These are phyloP conservation scores for Suillus decipiens DNA, from an alignment of 768 basidiomycete species.

Conservation along the genomic window DNA sequence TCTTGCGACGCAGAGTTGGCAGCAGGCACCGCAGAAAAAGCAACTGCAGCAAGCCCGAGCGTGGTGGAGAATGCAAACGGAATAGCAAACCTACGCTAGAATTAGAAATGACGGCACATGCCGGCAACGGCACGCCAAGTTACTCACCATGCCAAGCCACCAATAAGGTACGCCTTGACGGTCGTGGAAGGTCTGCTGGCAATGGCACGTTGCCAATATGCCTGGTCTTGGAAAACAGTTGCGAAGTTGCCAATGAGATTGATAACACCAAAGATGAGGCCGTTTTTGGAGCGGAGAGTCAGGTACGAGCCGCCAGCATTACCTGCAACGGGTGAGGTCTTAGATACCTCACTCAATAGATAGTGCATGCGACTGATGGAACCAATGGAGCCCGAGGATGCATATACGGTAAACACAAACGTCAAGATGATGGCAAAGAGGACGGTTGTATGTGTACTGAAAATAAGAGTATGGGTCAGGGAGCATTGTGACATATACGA, in stretches of 20 bases:
- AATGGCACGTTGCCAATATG: constrained; percentile 93
- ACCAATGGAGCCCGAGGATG: constrained; percentile 78
- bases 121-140: constrained; percentile 3
- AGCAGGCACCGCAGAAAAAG: constrained; percentile 53
- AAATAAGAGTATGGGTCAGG: not conserved
- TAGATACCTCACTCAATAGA: constrained; percentile 63
- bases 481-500: not conserved
- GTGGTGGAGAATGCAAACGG: constrained; percentile 87
- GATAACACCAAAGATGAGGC: constrained; percentile 83
- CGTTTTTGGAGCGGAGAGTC: constrained; percentile 76
- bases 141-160: constrained; percentile 80
- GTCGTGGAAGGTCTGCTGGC: constrained; percentile 82
- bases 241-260: constrained; percentile 87
- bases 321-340: constrained; percentile 61
- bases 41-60: constrained; percentile 85
- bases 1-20: constrained; percentile 26
- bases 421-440: constrained; percentile 85
- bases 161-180: constrained; percentile 89
- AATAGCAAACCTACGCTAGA: constrained; percentile 65
- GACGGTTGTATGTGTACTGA: constrained; percentile 82
- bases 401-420: constrained; percentile 80
- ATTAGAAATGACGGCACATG: not conserved
- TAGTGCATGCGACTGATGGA: constrained; percentile 77
- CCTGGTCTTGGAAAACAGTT: constrained; percentile 65
- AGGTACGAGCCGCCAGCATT: constrained; percentile 88